These are phyloP conservation scores for Rosa lucieae DNA, from an alignment of 306 rosid species.

Conservation along the genomic window DNA sequence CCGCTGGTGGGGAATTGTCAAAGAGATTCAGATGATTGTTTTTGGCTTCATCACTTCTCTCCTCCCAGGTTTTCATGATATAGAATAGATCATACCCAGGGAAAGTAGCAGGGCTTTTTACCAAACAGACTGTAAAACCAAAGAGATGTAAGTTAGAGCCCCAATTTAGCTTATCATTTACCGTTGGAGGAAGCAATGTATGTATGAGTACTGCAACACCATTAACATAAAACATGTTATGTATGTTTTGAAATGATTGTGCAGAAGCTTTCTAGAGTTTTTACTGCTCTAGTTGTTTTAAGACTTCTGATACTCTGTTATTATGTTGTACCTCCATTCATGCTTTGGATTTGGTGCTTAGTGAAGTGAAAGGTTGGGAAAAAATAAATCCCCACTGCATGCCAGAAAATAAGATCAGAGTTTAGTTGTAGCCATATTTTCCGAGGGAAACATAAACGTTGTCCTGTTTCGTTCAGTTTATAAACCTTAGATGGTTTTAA, in stretches of 20 bases:
- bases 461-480: background rate
- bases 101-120: background rate
- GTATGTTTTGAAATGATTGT: background rate
- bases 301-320: background rate
- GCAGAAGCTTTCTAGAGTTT: background rate
- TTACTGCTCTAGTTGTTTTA: background rate
- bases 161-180: background rate
- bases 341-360: too few species aligned
- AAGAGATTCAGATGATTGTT: conserved; percentile 92
- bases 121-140: background rate
- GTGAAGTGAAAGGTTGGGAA: background rate
- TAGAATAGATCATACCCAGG: conserved; percentile 47
- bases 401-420: too few species aligned
- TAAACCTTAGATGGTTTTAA: background rate
- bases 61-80: conserved; percentile 93
- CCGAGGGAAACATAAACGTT: too few species aligned
- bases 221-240: background rate
- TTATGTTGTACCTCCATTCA: too few species aligned
- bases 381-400: too few species aligned
- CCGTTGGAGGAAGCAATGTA: background rate
- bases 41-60: conserved; percentile 93
- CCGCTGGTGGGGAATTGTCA: conserved; percentile 92
- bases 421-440: too few species aligned
- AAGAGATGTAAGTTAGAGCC: background rate
- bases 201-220: background rate